Base-by-base conservation (phyloP, 139 green algal genomes). In the Tetratostichococcus sp. region DNA sequence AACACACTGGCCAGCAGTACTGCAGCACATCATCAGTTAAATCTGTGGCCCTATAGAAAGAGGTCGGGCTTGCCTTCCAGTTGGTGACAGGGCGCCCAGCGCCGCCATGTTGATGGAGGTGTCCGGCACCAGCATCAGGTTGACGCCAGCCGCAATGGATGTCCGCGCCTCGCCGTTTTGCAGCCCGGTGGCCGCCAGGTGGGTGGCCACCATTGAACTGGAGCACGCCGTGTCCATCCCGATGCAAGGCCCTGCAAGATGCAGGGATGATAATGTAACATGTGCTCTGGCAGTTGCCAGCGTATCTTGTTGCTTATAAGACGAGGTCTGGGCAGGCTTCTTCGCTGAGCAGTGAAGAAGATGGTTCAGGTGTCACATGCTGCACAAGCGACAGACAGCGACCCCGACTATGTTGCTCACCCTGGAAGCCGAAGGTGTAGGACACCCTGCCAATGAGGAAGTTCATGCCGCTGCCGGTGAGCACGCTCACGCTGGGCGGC, bases 151-250 rank as follows among this genome's bases (percentile, higher is more conserved):
- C 17, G 86, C 80, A 1, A 93, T 42, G 0, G 88, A 83, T 1
- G 58, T 5, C 0, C 30, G 1, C 23, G 69, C 30, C n/a, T 76
- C 32, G 4, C 69, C 57, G n/a, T 91, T 92, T 3, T 69, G 77
- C 26, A 80, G 65, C 14, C 82, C 76, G 11, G 80, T 62, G 34
- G 79, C 77, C 8, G 86, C 86, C 50, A 91, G 79, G 80, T 89
- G 82, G 5, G 73, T 75, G 11, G 84, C 81, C 28, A 93, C 86
- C 70, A 95, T 81, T 11, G 88, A 92, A 23, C 87, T 93, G 1
- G 87, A 93, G 82, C 90, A 95, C 30, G 90, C 91, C 1, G 93
- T 97, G 86, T 97, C 92, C 21, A 97, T 83, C 28, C 86, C 86
- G 6, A 93, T 31, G 91, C 89, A 43, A 88, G 87, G 26, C 89